These are phyloP conservation scores for Starmerella davenportii DNA, from an alignment of 805 yeast species.

Conservation along the genomic window DNA sequence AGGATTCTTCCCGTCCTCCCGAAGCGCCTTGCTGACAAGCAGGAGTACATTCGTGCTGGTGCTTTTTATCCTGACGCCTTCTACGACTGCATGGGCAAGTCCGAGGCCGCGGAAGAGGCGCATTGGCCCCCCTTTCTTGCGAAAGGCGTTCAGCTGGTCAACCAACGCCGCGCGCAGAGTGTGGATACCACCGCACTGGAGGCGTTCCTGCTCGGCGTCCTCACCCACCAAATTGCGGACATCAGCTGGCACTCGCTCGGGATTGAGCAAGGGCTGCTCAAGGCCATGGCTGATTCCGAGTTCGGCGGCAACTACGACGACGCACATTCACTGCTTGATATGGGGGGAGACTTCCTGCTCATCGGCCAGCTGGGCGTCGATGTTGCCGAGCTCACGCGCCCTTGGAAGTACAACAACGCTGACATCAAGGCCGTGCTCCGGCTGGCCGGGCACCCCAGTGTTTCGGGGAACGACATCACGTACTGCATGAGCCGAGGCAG, in stretches of 20 bases:
- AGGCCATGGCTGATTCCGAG: constrained; percentile 33
- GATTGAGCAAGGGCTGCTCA: constrained; percentile 37
- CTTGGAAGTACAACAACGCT: constrained; percentile 26
- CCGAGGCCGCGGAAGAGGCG: constrained; percentile 39
- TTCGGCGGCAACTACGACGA: constrained; percentile 31
- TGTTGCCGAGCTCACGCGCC: constrained; percentile 14
- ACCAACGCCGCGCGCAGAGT: constrained; percentile 19
- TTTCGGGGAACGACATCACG: constrained; percentile 4
- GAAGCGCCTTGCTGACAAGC: constrained; percentile 19
- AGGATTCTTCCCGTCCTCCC: constrained; percentile 22
- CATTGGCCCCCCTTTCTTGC: constrained; percentile 56
- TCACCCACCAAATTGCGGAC: constrained; percentile 47
- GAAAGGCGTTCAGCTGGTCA: constrained; percentile 30
- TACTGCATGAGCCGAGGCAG: constrained; percentile 40
- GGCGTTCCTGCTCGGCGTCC: constrained; percentile 40
- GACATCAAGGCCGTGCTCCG: constrained; percentile 31
- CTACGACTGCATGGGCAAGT: constrained; percentile 37
- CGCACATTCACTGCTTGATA: constrained; percentile 40
- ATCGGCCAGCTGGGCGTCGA: constrained; percentile 26
- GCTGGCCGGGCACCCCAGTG: constrained; percentile 17
- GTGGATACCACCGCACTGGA: constrained; percentile 22
- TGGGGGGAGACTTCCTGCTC: constrained; percentile 41
- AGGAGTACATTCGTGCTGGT: constrained; percentile 33
- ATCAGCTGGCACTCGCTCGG: constrained; percentile 51
- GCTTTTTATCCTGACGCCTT: constrained; percentile 55